Percentiles rank a stretch among this genome's conserved stretches.
These are phyloP conservation scores for Cladochytrium replicatum DNA, from an alignment of 192 early-diverging fungal genomes.

Conservation along the genomic window DNA sequence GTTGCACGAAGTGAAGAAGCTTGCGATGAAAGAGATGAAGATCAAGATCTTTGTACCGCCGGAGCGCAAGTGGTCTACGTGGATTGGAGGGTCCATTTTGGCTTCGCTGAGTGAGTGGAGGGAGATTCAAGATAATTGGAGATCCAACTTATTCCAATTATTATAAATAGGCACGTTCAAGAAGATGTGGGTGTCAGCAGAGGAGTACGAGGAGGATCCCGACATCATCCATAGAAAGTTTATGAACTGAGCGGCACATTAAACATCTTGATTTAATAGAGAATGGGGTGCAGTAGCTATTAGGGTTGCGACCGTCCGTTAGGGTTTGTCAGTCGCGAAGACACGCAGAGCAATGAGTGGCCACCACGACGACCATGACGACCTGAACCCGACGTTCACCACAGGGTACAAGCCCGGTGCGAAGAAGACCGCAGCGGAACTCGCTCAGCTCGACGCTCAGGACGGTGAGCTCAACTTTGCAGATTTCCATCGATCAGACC, in stretches of 20 bases:
- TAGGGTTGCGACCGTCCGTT: too few relatives aligned
- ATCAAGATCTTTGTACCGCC: conserved; percentile 96
- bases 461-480: conserved; percentile 40
- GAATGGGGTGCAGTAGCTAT: too few relatives aligned
- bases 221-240: conserved; percentile 80
- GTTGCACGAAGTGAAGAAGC: conserved; percentile 78
- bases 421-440: conserved; percentile 85
- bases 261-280: too few relatives aligned
- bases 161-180: conserved; percentile 75
- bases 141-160: background rate
- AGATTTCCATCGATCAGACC: background rate
- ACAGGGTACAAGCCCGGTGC: conserved; percentile 83
- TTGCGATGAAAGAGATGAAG: conserved; percentile 88
- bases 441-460: conserved; percentile 71
- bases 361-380: conserved; percentile 33
- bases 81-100: conserved; percentile 96
- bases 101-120: conserved; percentile 67
- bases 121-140: conserved; percentile 8
- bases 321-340: background rate
- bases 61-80: conserved; percentile 96
- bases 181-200: conserved; percentile 98
- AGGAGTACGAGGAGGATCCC: conserved; percentile 92
- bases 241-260: too few relatives aligned
- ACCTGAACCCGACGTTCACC: conserved; percentile 65
- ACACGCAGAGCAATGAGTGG: background rate